A percentile compares a stretch with the other conserved stretches of the same genome.
Evolutionary conservation across 1,284 basidiomycete genomes (phyloP).

Genomic region (Leccinum colubrinum): DNA sequence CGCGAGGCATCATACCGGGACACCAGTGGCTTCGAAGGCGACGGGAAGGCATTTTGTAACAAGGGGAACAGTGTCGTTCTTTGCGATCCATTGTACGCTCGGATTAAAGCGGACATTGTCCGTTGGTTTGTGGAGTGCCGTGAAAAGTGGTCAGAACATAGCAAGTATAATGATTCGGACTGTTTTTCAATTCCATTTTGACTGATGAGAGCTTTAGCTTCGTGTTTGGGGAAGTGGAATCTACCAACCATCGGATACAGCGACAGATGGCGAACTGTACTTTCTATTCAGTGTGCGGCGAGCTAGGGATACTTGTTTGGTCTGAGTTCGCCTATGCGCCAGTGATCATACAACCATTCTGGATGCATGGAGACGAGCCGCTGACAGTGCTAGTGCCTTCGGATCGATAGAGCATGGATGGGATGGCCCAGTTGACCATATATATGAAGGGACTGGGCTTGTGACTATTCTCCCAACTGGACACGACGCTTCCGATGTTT

Average conservation of each 20-base stretch:
- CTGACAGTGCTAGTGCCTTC: no score
- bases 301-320: no score
- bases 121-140: slow-evolving; percentile 55
- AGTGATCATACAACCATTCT: no score
- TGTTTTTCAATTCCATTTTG: neutral
- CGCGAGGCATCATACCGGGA: slow-evolving; percentile 52
- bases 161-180: slow-evolving; percentile 29
- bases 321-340: no score
- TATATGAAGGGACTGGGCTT: slow-evolving; percentile 39
- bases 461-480: slow-evolving; percentile 45
- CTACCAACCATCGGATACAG: slow-evolving; percentile 45
- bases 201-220: slow-evolving; percentile 33
- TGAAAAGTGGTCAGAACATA: slow-evolving; percentile 58
- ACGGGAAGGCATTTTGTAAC: slow-evolving; percentile 51
- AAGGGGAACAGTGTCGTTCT: slow-evolving; percentile 45
- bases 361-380: no score
- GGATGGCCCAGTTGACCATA: no score
- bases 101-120: slow-evolving; percentile 49
- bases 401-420: no score
- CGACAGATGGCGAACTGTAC: slow-evolving; percentile 38
- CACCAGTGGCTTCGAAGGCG: slow-evolving; percentile 42
- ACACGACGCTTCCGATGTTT: slow-evolving; percentile 43
- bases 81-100: slow-evolving; percentile 42
- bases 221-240: slow-evolving; percentile 60
- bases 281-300: slow-evolving; percentile 38